A percentile compares a stretch with the other conserved stretches of the same genome.
These are phyloP conservation scores for Veloboletus limbatus DNA, from an alignment of 1,284 basidiomycete species.

Conservation along the genomic window DNA sequence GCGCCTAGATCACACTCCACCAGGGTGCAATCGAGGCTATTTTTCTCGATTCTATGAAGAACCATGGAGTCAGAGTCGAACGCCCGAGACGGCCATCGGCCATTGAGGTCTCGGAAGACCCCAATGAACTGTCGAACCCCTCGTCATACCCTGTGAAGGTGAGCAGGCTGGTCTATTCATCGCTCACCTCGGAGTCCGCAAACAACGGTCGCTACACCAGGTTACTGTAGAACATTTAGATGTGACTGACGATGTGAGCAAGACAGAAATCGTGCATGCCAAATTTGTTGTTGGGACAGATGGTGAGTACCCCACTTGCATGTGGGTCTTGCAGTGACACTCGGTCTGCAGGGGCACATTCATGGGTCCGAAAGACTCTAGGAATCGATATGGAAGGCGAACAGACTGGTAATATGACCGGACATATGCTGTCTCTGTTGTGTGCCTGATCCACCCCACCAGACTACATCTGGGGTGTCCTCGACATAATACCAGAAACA, in stretches of 20 bases:
- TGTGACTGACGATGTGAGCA: conserved; percentile 25
- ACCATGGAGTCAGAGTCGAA: conserved; percentile 53
- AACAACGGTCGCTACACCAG: conserved; percentile 31
- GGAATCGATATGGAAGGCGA: conserved; percentile 76
- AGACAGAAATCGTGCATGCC: conserved; percentile 33
- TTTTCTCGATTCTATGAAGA: conserved; percentile 60
- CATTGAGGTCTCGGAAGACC: conserved; percentile 49
- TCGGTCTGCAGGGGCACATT: conserved; percentile 61
- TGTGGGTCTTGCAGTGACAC: background rate
- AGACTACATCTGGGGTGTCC: conserved; percentile 78
- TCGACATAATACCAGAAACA: conserved; percentile 68
- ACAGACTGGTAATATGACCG: conserved; percentile 45
- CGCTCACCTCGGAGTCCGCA: background rate
- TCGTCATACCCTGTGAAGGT: conserved; percentile 58
- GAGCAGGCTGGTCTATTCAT: conserved; percentile 13
- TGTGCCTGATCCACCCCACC: conserved; percentile 1
- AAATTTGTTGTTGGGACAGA: conserved; percentile 66
- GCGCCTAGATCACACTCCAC: conserved; percentile 58
- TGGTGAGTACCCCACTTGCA: conserved; percentile 35
- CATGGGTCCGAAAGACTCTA: conserved; percentile 74
- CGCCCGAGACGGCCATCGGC: conserved; percentile 55
- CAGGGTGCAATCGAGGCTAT: conserved; percentile 73
- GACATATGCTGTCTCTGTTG: background rate
- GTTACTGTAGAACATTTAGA: conserved; percentile 41
- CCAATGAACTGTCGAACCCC: conserved; percentile 40